phyloP scores from a whole-genome alignment of 192 early-diverging fungal species.

The Coemansia sp. region DNA sequence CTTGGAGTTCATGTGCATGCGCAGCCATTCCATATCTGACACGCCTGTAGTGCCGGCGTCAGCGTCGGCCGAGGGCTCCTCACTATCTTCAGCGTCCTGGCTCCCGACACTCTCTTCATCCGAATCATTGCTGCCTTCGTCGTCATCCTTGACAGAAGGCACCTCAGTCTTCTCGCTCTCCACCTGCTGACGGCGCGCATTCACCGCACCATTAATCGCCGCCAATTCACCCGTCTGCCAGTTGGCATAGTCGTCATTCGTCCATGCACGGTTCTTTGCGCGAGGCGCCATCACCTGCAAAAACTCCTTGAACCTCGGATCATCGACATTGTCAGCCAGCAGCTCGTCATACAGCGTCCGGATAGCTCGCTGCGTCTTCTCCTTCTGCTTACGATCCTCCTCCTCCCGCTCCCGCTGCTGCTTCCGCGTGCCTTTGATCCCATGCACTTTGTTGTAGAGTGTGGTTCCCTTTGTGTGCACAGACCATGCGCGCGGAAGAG shows the following conservation, averaged over 20 bases:
- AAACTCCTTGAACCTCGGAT: slow-evolving; percentile 84
- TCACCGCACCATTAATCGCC: slow-evolving; percentile 25
- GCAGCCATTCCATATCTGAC: slow-evolving; percentile 65
- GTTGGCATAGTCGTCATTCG: slow-evolving; percentile 73
- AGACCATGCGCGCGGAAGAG: slow-evolving; percentile 86
- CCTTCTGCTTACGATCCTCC: slow-evolving; percentile 12
- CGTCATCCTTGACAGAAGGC: slow-evolving; percentile 12
- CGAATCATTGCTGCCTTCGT: not conserved
- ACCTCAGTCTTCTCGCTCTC: slow-evolving; percentile 42
- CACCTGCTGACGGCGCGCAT: slow-evolving; percentile 38
- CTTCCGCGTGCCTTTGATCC: slow-evolving; percentile 1
- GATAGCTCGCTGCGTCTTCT: slow-evolving; percentile 43
- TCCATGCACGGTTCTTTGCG: slow-evolving; percentile 74
- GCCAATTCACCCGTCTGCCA: slow-evolving; percentile 36
- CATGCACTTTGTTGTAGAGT: slow-evolving; percentile 53
- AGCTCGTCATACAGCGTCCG: slow-evolving; percentile 35
- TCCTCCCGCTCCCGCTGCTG: slow-evolving; percentile 26
- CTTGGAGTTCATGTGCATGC: slow-evolving; percentile 57
- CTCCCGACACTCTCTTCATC: too few species aligned
- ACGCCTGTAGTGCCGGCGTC: slow-evolving; percentile 18
- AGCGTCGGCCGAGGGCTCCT: slow-evolving; percentile 7
- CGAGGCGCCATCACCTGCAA: slow-evolving; percentile 86
- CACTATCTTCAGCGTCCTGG: slow-evolving; percentile 32
- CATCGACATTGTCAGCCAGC: slow-evolving; percentile 54
- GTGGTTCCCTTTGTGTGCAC: slow-evolving; percentile 80